These are phyloP conservation scores for Entrophospora sp. DNA, from an alignment of 192 early-diverging fungal species.

Conservation along the genomic window DNA sequence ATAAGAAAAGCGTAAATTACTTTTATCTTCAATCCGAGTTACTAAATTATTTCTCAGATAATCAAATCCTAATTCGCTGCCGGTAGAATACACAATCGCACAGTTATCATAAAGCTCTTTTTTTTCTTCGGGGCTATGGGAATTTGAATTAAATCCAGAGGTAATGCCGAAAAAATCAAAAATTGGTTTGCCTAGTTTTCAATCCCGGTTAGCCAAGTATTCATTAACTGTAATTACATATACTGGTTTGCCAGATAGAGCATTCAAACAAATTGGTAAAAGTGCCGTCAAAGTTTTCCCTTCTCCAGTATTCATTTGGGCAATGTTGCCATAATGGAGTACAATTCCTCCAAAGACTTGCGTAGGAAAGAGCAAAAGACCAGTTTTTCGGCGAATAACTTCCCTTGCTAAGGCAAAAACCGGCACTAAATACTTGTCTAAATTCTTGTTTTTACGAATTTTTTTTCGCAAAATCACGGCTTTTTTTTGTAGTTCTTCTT, in stretches of 20 bases:
- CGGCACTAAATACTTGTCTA: background rate
- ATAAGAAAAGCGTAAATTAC: background rate
- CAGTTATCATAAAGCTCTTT: background rate
- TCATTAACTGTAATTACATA: background rate
- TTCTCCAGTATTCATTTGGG: conserved; percentile 6
- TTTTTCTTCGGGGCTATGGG: background rate
- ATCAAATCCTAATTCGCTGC: conserved; percentile 10
- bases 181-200: background rate
- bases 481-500: no score
- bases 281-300: background rate
- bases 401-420: background rate
- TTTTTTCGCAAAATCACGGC: background rate
- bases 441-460: background rate
- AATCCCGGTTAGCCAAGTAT: background rate
- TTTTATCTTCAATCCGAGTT: background rate
- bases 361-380: background rate
- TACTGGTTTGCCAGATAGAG: background rate
- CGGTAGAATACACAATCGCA: background rate
- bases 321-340: background rate
- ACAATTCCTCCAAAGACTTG: background rate
- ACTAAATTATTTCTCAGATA: background rate
- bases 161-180: background rate
- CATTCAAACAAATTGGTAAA: conserved; percentile 5
- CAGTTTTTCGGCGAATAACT: background rate
- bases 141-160: background rate